phyloP scores from a whole-genome alignment of 352 stramenopile genomes.

The Pilasporangium apinafurcum region DNA sequence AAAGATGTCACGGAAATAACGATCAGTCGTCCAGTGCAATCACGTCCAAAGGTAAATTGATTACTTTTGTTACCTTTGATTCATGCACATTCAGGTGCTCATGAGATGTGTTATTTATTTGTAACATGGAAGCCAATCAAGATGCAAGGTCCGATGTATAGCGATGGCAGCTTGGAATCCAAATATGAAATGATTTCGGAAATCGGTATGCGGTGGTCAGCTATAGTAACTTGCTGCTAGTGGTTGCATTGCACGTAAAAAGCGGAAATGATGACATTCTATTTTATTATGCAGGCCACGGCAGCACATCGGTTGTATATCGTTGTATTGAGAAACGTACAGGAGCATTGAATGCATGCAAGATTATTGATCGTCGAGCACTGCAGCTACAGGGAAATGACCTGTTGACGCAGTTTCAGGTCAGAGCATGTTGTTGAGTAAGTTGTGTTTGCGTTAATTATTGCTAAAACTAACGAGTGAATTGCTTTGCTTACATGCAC shows the following conservation, averaged over 20 bases:
- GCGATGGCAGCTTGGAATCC: slow-evolving; percentile 57
- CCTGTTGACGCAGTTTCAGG: slow-evolving; percentile 85
- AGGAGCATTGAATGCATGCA: slow-evolving; percentile 61
- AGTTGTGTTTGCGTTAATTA: background rate
- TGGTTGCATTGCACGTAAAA: background rate
- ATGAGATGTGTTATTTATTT: slow-evolving; percentile 15
- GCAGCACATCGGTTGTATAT: slow-evolving; percentile 82
- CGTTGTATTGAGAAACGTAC: slow-evolving; percentile 63
- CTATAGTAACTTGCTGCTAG: background rate
- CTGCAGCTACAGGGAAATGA: slow-evolving; percentile 73
- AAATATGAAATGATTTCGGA: slow-evolving; percentile 83
- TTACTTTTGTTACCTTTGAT: slow-evolving; percentile 8
- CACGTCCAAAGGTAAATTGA: slow-evolving; percentile 12
- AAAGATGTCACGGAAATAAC: slow-evolving; percentile 28
- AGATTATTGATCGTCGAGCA: slow-evolving; percentile 82
- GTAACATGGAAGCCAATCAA: slow-evolving; percentile 47
- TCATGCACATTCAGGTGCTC: background rate
- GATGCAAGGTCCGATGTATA: slow-evolving; percentile 64
- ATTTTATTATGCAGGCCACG: slow-evolving; percentile 37
- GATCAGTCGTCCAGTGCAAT: slow-evolving; percentile 16
- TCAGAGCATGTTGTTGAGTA: slow-evolving; percentile 12
- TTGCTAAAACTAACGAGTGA: background rate
- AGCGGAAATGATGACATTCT: background rate
- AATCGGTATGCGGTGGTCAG: slow-evolving; percentile 46
- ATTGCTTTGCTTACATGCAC: background rate